Evolutionary conservation across 1,139 yeast species (phyloP), one percentile per base, ranked within the genome.

Genomic region (Hansenula anomala): DNA sequence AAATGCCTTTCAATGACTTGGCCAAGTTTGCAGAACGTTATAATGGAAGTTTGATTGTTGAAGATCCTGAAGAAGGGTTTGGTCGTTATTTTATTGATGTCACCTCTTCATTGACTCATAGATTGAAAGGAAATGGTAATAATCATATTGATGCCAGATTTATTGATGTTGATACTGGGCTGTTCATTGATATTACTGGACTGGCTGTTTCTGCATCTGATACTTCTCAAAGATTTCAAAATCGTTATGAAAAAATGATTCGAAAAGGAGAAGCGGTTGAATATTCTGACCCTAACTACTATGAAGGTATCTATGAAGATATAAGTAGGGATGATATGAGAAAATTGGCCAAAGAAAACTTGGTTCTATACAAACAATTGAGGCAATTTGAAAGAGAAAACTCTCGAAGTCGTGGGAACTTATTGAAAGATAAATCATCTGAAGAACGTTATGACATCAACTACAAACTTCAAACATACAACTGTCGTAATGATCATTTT

Each of bases 81-180:
- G 79, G 81, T 13, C 72, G 76, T 64, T 77, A 65, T 42, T 67
- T 65, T 43, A 49, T 78, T 28, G 83, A 77, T 49, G 67, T 78
- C 14, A 78, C 79, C 0, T 55, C 67, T 37, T 75, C 78, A 41
- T 51, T 63, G 6, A 59, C 66, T 3, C 55, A 52, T 6, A 54
- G 69, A 45, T 46, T 46, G 3, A 48, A 59, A 23, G 75, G 73
- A 11, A 75, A 73, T 48, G 77, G 77, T 16, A 47, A 52, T 18
- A 87, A 86, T 57, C 78, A 82, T 44, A 86, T 86, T 44, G 96
- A 86, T 64, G 95, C 92, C 1, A 69, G 95, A 42, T 83, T 85
- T 52, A 75, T 87, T 42, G 95, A 87, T 58, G 66, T 80, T 8
- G 84, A 81, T 45, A 74, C 85, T 12, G 96, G 95, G 1, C 59